Percentiles rank a stretch among this genome's conserved stretches.
Conservation (phyloP, 2,329 filamentous ascomycete genomes). For the Ophiocordyceps camponoti-floridani region DNA sequence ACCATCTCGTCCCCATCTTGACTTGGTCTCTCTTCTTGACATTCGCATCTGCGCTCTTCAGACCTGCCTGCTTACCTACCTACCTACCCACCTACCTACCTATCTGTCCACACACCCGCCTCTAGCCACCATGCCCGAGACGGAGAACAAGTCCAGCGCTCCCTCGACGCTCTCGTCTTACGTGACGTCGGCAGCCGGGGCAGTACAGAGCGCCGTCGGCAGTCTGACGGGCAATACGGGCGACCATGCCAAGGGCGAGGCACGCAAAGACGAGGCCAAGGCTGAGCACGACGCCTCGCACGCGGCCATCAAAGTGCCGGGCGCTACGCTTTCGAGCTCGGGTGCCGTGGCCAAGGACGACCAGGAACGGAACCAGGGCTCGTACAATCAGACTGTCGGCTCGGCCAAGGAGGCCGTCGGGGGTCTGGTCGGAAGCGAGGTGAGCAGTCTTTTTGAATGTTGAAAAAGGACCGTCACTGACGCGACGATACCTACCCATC, state of each 20-base stretch:
- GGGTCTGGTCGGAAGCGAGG: slow-evolving; percentile 56
- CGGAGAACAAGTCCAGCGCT: slow-evolving; percentile 10
- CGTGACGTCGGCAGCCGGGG: slow-evolving; percentile 54
- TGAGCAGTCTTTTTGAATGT: slow-evolving; percentile 11
- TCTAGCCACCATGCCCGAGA: neutral
- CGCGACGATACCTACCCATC: neutral
- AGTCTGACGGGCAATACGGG: slow-evolving; percentile 52
- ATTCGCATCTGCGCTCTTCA: neutral
- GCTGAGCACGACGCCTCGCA: slow-evolving; percentile 59
- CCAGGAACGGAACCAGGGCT: slow-evolving; percentile 51
- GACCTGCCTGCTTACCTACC: neutral
- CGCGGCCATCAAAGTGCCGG: slow-evolving; percentile 55
- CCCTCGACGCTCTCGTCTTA: slow-evolving; percentile 66
- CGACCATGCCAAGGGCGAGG: slow-evolving; percentile 47
- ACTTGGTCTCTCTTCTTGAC: neutral
- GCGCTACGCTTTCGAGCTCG: slow-evolving; percentile 47
- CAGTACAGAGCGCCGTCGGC: slow-evolving; percentile 55
- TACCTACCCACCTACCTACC: neutral
- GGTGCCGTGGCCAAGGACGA: slow-evolving; percentile 58
- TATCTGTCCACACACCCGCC: no score
- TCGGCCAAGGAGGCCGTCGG: slow-evolving; percentile 70
- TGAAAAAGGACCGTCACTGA: neutral
- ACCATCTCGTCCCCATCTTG: no score
- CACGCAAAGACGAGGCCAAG: slow-evolving; percentile 45
- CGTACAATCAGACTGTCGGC: slow-evolving; percentile 81